Base-by-base conservation (phyloP, 257 asterid genomes). In the Solanum medicagineum region DNA sequence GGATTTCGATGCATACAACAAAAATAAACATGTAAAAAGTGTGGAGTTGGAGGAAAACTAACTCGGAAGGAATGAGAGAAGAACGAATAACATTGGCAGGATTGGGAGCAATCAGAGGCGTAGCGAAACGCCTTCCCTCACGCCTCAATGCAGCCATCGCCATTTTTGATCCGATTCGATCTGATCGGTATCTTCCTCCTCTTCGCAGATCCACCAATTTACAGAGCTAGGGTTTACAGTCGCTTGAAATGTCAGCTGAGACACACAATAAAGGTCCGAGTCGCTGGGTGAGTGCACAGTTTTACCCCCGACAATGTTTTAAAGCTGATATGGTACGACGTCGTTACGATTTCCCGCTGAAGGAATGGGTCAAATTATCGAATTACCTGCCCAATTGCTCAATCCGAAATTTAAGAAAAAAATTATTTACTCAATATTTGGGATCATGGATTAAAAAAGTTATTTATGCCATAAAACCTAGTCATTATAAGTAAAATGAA, bases 131-230 rank as follows among this genome's bases (percentile, higher is more conserved):
- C 94, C 94, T 91, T 45, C 98, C 99, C 88, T 94, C 98, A 68
- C 99, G 94, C 86, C 98, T 92, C 90, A 95, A 83, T 40, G 93
- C 94, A 86, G 96, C 93, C 98, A 95, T 94, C 77, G 98, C 98
- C 99, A 95, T 95, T 88, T 56, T 53, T 29, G 3, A 79, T 75
- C 56, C 60, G 82, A 75, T 75, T 75, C 45, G 75, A 81, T 83
- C 49, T 45, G 85, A 83, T 83, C 85, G 79, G 13, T 22, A 36
- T 13, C 57, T 73, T 73, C 81, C n/a, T 73, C 40, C 56, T 82
- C 45, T 42, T 44, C 24, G 77, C 11, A 53, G 85, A 83, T 62
- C 77, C 29, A 42, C 45, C 7, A 83, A 40, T 24, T 60, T 53
- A 59, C 66, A 44, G 22, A 4, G 47, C 77, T 60, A 66, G 85